A percentile compares a stretch with the other conserved stretches of the same genome.
Conservation (phyloP, 208 protist genomes). For the Kentomonas sorsogonicus region DNA sequence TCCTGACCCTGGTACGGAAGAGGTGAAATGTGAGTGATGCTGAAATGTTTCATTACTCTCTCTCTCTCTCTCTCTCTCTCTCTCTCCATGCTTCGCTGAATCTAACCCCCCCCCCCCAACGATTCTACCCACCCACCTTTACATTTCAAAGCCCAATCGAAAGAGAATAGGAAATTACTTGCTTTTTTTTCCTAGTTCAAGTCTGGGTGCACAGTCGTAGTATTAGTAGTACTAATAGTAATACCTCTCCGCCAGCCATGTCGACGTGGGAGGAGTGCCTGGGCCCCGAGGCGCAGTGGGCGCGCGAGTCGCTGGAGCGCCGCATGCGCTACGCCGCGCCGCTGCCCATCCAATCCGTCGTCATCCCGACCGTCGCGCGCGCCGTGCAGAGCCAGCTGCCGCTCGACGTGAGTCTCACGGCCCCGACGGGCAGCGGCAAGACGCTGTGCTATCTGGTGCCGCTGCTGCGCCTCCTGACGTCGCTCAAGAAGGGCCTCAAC, state of each 20-base stretch:
- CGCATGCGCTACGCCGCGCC: conserved; percentile 53
- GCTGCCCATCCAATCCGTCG: conserved; percentile 75
- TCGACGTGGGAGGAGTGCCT: conserved; percentile 19
- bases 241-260: no score
- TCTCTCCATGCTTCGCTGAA: conserved; percentile 3
- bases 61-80: conserved; percentile 12
- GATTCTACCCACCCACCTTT: no score
- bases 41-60: not conserved
- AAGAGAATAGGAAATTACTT: not conserved
- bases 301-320: conserved; percentile 42
- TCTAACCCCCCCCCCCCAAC: no score
- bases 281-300: conserved; percentile 51
- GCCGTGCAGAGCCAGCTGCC: conserved; percentile 68
- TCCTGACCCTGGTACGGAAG: not conserved
- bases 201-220: not conserved
- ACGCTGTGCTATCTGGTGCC: conserved; percentile 87
- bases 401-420: conserved; percentile 85
- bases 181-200: conserved; percentile 9
- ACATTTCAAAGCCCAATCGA: no score
- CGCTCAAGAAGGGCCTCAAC: conserved; percentile 55
- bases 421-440: conserved; percentile 88
- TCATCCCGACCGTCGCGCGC: conserved; percentile 62
- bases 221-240: no score
- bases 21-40: not conserved
- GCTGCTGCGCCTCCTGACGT: conserved; percentile 48